These are phyloP conservation scores for Saturnispora diversa DNA, from an alignment of 805 yeast genomes.

Conservation along the genomic window DNA sequence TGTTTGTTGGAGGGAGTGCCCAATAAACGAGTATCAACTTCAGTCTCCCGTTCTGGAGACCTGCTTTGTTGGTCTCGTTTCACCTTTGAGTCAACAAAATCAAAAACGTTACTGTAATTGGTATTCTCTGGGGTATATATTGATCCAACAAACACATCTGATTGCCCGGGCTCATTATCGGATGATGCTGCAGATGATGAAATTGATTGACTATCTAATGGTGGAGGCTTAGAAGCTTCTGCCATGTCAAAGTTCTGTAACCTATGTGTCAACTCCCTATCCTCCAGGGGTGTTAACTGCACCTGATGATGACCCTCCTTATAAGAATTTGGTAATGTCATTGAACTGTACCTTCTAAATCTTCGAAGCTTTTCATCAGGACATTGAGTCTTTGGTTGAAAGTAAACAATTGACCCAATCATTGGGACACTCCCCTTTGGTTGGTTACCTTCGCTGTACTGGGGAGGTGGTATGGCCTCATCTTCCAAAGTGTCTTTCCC, in stretches of 20 bases:
- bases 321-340: not conserved
- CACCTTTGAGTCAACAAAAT: constrained; percentile 1
- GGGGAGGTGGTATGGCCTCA: not conserved
- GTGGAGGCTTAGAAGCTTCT: too few species aligned
- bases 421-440: constrained; percentile 22
- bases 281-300: not conserved
- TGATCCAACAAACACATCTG: too few species aligned
- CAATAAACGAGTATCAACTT: not conserved
- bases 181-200: too few species aligned
- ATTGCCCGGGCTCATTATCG: too few species aligned
- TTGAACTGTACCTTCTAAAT: constrained; percentile 1
- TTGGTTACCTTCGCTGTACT: not conserved
- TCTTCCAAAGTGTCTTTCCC: not conserved
- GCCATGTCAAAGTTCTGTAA: too few species aligned
- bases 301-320: not conserved
- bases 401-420: constrained; percentile 26
- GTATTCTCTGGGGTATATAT: not conserved
- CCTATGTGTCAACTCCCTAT: too few species aligned
- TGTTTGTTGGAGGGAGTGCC: constrained; percentile 27
- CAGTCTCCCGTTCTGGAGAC: not conserved
- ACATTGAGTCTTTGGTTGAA: constrained; percentile 13
- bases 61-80: not conserved
- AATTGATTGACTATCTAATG: too few species aligned
- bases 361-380: constrained; percentile 4
- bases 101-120: not conserved